A percentile compares a stretch with the other conserved stretches of the same genome.
phyloP scores from a whole-genome alignment of 164 flowering plant genomes.

The Taxillus chinensis region DNA sequence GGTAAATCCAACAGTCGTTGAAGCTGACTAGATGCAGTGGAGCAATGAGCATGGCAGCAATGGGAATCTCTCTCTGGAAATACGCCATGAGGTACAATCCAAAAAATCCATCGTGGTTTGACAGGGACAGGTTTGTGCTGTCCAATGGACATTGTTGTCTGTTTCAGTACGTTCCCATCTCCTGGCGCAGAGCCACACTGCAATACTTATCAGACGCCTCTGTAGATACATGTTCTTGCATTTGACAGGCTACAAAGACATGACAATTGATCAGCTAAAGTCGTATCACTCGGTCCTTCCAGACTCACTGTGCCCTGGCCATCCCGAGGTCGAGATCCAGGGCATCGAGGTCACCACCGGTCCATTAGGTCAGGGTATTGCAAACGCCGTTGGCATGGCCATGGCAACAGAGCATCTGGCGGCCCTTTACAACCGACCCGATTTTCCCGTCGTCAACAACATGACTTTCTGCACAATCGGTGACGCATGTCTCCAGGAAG shows the following conservation, averaged over 20 bases:
- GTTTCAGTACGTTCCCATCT: constrained; percentile 38
- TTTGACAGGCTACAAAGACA: no score
- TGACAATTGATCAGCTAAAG: no score
- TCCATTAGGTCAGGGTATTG: constrained; percentile 61
- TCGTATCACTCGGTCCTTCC: no score
- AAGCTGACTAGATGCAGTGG: no score
- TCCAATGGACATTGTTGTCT: constrained; percentile 50
- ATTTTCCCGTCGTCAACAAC: constrained; percentile 38
- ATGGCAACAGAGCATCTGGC: constrained; percentile 51
- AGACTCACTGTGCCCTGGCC: no score
- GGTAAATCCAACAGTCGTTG: no score
- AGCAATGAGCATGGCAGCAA: constrained; percentile 44
- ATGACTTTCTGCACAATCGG: no score
- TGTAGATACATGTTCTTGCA: no score
- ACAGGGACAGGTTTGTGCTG: constrained; percentile 44
- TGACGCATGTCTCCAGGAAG: no score
- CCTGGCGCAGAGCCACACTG: constrained; percentile 39
- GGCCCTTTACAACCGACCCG: constrained; percentile 48
- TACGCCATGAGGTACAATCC: constrained; percentile 40
- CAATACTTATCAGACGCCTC: constrained; percentile 22
- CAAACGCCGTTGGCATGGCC: constrained; percentile 59
- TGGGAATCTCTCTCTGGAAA: constrained; percentile 29
- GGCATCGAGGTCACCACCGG: constrained; percentile 23
- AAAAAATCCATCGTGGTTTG: constrained; percentile 40
- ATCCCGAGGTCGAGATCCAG: background rate